Evolutionary conservation across 768 basidiomycete species (phyloP), one percentile per base, ranked within the genome.

Genomic region (Fomitopsis serialis): DNA sequence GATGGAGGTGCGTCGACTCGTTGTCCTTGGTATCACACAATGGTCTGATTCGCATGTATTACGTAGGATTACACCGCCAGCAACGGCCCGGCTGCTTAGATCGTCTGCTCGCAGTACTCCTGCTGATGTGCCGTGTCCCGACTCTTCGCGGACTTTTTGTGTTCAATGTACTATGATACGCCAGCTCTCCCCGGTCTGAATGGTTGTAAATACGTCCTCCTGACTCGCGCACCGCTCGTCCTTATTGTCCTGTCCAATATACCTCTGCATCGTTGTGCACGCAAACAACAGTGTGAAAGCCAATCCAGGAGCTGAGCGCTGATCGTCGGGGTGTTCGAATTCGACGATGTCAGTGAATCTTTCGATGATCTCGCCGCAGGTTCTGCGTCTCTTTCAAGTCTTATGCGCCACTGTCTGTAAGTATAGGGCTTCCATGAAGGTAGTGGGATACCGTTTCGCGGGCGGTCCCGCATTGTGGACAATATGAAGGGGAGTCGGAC

Each of bases 1-100:
- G 77, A 98, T 98, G 96, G 89, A 89, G 81, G 96, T 96, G 54
- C 36, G 83, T 52, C 21, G 67, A 2, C 10, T 44, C 22, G 15
- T 6, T n/a, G n/a, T n/a, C n/a, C n/a, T n/a, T n/a, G n/a, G n/a
- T n/a, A n/a, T n/a, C n/a, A n/a, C n/a, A n/a, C 7, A 15, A 9
- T 45, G 19, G 12, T 19, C 29, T 48, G 8, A 15, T n/a, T 48
- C 9, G 13, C 13, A 15, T 1, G 10, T 7, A 25, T 7, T n/a
- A n/a, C n/a, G 13, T 43, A 61, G 61, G 61, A 61, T 42, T 61
- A 61, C 42, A 57, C 61, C 5, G 48, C 58, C 1, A 59, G 42
- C 56, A 61, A 47, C 36, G 58, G 55, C 11, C 56, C 54, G 17
- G 21, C 53, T n/a, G 55, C 53, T 25, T 40, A 23, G 21, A 32